Percentiles rank a stretch among this genome's conserved stretches.
phyloP scores from a whole-genome alignment of 2,329 filamentous ascomycete genomes.

The Zasmidium citrigriseum region DNA sequence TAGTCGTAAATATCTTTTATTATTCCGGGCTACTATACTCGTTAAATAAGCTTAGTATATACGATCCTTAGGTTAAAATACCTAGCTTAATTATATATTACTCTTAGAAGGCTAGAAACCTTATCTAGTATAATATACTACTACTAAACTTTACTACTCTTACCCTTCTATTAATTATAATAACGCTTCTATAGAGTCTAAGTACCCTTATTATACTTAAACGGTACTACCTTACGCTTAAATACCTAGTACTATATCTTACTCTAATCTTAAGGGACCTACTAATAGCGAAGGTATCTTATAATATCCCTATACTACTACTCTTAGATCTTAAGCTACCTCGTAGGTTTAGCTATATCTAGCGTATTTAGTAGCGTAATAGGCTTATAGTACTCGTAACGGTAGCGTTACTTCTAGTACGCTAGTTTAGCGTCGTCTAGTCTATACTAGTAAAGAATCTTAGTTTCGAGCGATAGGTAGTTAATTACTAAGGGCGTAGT shows the following conservation, averaged over 20 bases:
- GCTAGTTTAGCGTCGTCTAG: too few relatives aligned
- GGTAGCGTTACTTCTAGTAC: background rate
- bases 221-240: background rate
- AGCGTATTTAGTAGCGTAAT: background rate
- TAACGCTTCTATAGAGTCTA: background rate
- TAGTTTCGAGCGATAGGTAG: background rate
- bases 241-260: background rate
- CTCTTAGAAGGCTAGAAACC: too few relatives aligned
- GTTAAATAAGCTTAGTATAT: too few relatives aligned
- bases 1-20: too few relatives aligned
- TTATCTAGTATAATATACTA: too few relatives aligned
- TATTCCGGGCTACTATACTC: too few relatives aligned
- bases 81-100: too few relatives aligned
- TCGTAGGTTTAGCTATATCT: background rate
- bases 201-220: background rate
- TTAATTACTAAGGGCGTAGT: too few relatives aligned
- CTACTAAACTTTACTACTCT: too few relatives aligned
- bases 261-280: background rate
- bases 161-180: too few relatives aligned
- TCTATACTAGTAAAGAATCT: background rate
- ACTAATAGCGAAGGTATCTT: background rate
- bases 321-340: background rate
- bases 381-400: background rate
- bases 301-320: background rate
- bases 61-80: too few relatives aligned